Evolutionary conservation across 768 basidiomycete genomes (phyloP).

Genomic region (Lyophyllum decastes): DNA sequence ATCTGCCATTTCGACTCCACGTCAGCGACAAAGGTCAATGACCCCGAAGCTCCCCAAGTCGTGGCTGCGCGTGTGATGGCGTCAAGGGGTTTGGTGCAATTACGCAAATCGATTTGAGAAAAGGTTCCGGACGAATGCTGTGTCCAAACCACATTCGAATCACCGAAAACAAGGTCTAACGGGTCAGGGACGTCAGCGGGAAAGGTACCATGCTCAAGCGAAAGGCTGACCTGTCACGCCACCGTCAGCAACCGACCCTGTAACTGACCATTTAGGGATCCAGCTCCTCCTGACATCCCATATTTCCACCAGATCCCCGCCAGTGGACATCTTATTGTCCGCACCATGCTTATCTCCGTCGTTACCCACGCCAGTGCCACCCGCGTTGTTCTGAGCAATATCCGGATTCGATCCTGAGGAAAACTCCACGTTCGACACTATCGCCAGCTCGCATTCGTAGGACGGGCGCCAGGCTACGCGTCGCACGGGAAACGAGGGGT

Average conservation of each 20-base stretch:
- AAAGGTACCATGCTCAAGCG: background rate
- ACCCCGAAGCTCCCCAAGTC: slow-evolving; percentile 68
- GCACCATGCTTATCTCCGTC: slow-evolving; percentile 7
- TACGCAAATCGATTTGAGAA: slow-evolving; percentile 74
- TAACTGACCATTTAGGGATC: slow-evolving; percentile 82
- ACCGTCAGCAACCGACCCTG: slow-evolving; percentile 64
- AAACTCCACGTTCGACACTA: slow-evolving; percentile 67
- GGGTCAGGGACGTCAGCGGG: background rate
- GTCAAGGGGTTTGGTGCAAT: slow-evolving; percentile 65
- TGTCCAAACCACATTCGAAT: slow-evolving; percentile 72
- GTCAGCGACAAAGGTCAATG: slow-evolving; percentile 68
- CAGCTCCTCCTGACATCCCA: slow-evolving; percentile 86
- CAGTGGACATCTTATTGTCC: slow-evolving; percentile 14
- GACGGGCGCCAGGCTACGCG: slow-evolving; percentile 77
- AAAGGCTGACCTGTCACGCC: slow-evolving; percentile 65
- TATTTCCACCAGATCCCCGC: slow-evolving; percentile 71
- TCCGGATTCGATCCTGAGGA: slow-evolving; percentile 28
- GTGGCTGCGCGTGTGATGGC: slow-evolving; percentile 61
- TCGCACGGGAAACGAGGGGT: slow-evolving; percentile 74
- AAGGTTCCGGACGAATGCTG: slow-evolving; percentile 77
- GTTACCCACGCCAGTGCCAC: slow-evolving; percentile 2
- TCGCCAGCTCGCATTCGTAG: slow-evolving; percentile 73
- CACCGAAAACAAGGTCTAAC: slow-evolving; percentile 68
- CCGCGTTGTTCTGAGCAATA: slow-evolving; percentile 22
- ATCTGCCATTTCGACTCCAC: slow-evolving; percentile 55